Percentiles rank a stretch among this genome's conserved stretches.
These are phyloP conservation scores for Sclerotiophoma versabilis DNA, from an alignment of 2,329 filamentous ascomycete genomes.

Conservation along the genomic window DNA sequence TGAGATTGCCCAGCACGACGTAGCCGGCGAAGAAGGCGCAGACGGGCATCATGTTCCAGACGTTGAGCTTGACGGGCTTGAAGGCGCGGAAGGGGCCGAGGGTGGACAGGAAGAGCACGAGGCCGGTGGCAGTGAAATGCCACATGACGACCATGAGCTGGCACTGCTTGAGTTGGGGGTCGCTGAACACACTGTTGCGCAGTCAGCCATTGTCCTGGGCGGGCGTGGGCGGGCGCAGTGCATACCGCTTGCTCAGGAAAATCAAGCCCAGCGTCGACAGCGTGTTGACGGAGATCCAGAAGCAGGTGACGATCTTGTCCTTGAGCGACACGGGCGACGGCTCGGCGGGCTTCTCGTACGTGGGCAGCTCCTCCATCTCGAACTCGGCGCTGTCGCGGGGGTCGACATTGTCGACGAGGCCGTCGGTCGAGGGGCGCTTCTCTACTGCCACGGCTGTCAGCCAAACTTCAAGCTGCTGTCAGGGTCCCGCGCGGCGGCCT, in stretches of 20 bases:
- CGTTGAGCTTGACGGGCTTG: conserved; percentile 53
- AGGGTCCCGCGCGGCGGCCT: background rate
- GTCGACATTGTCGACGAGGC: conserved; percentile 48
- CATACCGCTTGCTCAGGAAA: conserved; percentile 56
- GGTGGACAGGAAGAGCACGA: conserved; percentile 54
- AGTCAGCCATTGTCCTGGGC: conserved; percentile 28
- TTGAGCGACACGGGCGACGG: conserved; percentile 39
- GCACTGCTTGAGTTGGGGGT: conserved; percentile 53
- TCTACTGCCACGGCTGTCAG: conserved; percentile 39
- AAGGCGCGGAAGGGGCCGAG: conserved; percentile 54
- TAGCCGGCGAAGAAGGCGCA: conserved; percentile 58
- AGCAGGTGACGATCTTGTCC: conserved; percentile 48
- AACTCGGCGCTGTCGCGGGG: conserved; percentile 39
- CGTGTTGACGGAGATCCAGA: conserved; percentile 55
- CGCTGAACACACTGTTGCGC: conserved; percentile 52
- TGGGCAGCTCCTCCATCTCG: conserved; percentile 45
- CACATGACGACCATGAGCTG: conserved; percentile 58
- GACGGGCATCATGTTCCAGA: conserved; percentile 55
- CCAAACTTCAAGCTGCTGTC: background rate
- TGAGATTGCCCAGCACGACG: conserved; percentile 56
- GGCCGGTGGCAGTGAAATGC: conserved; percentile 55
- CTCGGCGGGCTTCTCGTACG: conserved; percentile 42
- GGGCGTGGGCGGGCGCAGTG: background rate
- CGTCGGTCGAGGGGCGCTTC: conserved; percentile 49
- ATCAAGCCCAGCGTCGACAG: conserved; percentile 53